A percentile compares a stretch with the other conserved stretches of the same genome.
phyloP scores from a whole-genome alignment of 306 rosid species.

The Trifolium dubium region DNA sequence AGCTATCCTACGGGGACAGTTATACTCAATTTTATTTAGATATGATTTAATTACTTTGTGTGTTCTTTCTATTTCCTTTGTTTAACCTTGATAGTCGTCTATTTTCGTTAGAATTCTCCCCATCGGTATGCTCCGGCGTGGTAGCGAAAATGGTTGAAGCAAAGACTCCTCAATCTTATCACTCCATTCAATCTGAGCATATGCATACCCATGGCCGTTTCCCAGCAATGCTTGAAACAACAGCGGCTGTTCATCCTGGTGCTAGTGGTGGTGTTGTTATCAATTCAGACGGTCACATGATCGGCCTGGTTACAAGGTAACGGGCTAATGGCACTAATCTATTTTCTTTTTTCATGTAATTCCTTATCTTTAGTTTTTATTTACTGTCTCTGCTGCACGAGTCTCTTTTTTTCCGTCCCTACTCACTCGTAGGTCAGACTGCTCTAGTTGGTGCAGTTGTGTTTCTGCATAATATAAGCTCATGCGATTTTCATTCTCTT shows the following conservation, averaged over 20 bases:
- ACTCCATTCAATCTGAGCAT: conserved; percentile 48
- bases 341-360: not conserved
- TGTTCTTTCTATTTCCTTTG: conserved; percentile 27
- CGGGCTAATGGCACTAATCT: conserved; percentile 50
- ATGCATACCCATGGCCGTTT: conserved; percentile 45
- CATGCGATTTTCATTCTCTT: conserved; percentile 11
- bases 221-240: conserved; percentile 93
- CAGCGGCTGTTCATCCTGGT: conserved; percentile 97
- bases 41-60: not conserved
- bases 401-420: not conserved
- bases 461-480: conserved; percentile 10
- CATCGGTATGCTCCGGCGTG: conserved; percentile 89
- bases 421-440: not conserved
- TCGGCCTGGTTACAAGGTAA: conserved; percentile 95
- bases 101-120: conserved; percentile 63
- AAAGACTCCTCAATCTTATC: conserved; percentile 59
- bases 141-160: conserved; percentile 84
- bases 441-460: conserved; percentile 8
- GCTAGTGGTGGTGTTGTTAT: conserved; percentile 97
- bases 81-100: conserved; percentile 23
- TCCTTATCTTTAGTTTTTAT: not conserved
- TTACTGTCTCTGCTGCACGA: not conserved
- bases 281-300: conserved; percentile 84
- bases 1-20: too few relatives aligned
- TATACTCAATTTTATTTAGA: not conserved